Base-by-base conservation (phyloP, 78 protist species). In the Protostelium mycophagum region DNA sequence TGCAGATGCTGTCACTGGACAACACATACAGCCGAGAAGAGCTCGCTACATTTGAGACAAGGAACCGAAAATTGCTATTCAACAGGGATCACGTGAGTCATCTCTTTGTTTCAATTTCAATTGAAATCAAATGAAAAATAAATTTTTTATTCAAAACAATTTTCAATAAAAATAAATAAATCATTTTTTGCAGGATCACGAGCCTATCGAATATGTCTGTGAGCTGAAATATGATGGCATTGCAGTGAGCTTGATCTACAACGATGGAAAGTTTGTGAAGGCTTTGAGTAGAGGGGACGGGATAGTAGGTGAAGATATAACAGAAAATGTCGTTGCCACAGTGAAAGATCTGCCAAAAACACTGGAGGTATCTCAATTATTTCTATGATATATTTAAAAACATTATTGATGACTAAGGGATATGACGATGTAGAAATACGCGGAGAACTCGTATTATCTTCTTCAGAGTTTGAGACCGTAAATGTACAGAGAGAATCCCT, bases 171-270 rank as follows among this genome's bases (percentile, higher is more conserved):
- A n/a, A n/a, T n/a, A n/a, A n/a, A n/a, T 16, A 16, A 51, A 25
- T 51, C 73, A 51, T 51, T 16, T 16, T 16, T 51, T 51, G 73
- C 73, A 51, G 73, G 73, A 51, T 16, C 5, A 5, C 5, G 31
- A 5, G 31, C 36, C 35, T 31, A 84, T 88, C 29, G 90, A 73
- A 28, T 92, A 83, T 34, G 35, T 38, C 0, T 0, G 83, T 5
- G 94, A 92, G 34, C 38, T 88, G 38, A 92, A 92, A 84, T 89
- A 92, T 37, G 94, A 92, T 89, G 94, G 94, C 36, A 92, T 92
- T 37, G 94, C 88, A 38, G 35, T 92, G 0, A 89, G 87, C 73
- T 37, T 86, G 38, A 36, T 92, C 5, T 92, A 89, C 39, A 36
- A 88, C 29, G 35, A 85, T 31, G 91, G 87, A 0, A 85, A 86